phyloP scores from a whole-genome alignment of 257 asterid genomes.

The Nicotiana attenuata region DNA sequence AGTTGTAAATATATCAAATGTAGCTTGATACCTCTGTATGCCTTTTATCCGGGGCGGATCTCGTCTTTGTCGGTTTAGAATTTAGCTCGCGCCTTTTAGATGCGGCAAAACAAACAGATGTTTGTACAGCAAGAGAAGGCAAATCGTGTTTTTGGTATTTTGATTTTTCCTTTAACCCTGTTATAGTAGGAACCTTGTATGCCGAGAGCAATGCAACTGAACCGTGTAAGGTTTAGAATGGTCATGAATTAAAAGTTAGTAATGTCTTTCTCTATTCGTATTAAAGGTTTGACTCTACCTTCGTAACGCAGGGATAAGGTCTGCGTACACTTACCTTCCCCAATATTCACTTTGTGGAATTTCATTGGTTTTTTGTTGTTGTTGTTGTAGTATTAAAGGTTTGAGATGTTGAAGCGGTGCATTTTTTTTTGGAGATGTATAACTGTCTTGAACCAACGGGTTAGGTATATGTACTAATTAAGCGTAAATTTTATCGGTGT shows the following conservation, averaged over 20 bases:
- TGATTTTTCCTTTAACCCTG: not conserved
- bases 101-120: not conserved
- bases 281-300: too few species aligned
- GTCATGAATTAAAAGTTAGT: not conserved
- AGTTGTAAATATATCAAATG: slow-evolving; percentile 1
- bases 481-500: too few species aligned
- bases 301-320: too few species aligned
- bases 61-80: not conserved
- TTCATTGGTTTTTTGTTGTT: too few species aligned
- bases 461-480: too few species aligned
- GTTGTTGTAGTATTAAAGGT: too few species aligned
- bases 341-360: too few species aligned
- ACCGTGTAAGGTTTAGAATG: not conserved
- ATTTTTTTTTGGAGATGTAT: too few species aligned
- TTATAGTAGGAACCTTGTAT: not conserved
- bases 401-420: too few species aligned
- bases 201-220: not conserved
- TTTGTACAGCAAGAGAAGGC: not conserved
- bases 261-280: too few species aligned
- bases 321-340: too few species aligned
- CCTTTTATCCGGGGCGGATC: not conserved
- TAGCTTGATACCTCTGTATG: not conserved
- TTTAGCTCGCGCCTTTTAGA: not conserved
- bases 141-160: not conserved
- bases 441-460: too few species aligned